These are phyloP conservation scores for Hypoxylon sp. DNA, from an alignment of 2,329 filamentous ascomycete genomes.

Conservation along the genomic window DNA sequence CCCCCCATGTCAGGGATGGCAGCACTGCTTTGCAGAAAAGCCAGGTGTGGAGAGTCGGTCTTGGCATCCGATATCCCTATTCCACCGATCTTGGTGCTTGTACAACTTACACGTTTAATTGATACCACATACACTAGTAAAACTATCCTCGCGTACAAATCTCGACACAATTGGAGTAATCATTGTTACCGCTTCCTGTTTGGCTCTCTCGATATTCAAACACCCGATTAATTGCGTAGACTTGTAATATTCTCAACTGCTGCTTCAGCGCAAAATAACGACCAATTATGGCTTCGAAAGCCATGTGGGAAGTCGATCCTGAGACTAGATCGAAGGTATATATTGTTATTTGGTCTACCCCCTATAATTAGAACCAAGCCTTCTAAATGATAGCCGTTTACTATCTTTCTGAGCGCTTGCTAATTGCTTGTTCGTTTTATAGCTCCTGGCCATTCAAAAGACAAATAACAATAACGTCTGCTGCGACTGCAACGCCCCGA, in stretches of 20 bases:
- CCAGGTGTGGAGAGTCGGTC: constrained; percentile 30
- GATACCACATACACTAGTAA: constrained; percentile 34
- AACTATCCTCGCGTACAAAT: constrained; percentile 14
- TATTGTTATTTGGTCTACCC: not conserved
- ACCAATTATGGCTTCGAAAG: constrained; percentile 74
- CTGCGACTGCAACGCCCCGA: constrained; percentile 95
- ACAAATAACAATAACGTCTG: constrained; percentile 89
- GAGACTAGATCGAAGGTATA: constrained; percentile 94
- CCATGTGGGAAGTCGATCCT: constrained; percentile 98
- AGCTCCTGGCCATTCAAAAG: constrained; percentile 94
- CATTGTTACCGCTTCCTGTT: not conserved
- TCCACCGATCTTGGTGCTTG: constrained; percentile 22
- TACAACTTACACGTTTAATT: constrained; percentile 24
- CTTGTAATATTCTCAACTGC: constrained; percentile 7
- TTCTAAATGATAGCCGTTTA: constrained; percentile 8
- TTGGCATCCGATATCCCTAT: constrained; percentile 42
- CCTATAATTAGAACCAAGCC: constrained; percentile 4
- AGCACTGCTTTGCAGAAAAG: constrained; percentile 18
- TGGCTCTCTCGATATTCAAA: not conserved
- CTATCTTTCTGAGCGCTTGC: constrained; percentile 27
- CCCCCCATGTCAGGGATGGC: constrained; percentile 9
- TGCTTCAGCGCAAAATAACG: constrained; percentile 30
- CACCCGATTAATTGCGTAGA: constrained; percentile 2
- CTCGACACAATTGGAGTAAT: constrained; percentile 2
- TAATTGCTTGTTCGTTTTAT: constrained; percentile 32